Base-by-base conservation (phyloP, 805 yeast species). In the Pichia kluyveri region DNA sequence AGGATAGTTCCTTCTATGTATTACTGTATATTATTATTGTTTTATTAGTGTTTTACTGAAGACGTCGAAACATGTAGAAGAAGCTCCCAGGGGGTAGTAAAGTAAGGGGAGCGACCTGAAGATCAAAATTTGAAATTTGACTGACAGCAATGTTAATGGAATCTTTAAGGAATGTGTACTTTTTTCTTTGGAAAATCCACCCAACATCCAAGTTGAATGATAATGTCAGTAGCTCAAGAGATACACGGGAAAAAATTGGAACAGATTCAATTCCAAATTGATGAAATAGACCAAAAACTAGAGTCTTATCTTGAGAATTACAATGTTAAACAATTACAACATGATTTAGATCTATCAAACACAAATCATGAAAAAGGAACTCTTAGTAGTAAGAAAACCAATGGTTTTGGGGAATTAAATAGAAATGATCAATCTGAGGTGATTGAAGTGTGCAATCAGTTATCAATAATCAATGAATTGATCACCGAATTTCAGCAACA, bases 381-480 rank as follows among this genome's bases (percentile, higher is more conserved):
- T 5, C 26, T 5, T 23, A 4, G 26, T 23, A 23, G 26, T 23
- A 23, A 23, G 6, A 23, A 23, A 23, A 23, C 26, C 7, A 23
- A 23, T 5, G 26, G 45, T 41, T 10, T 4, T 52, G 1, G 8
- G 11, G 8, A 26, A 36, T 38, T 28, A 38, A 30, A 9, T 30
- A 30, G 32, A 17, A 31, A 37, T 1, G 60, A 59, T 26, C 51
- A 54, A 43, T 38, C 54, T 8, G 45, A 55, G 19, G 59, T 63
- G 40, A 49, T 62, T n/a, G 66, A 62, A n/a, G 42, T 58, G 1
- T 61, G 66, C 40, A 64, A 64, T 45, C 53, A 54, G 41, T 51
- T 66, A 30, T 63, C 67, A 66, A 54, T 61, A 11, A 55, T 66
- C 27, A 54, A 58, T 27, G 68, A 66, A 7, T 46, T 64, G 7